Evolutionary conservation across 768 basidiomycete species (phyloP).

Genomic region (Tylopilus rubrobrunneus): DNA sequence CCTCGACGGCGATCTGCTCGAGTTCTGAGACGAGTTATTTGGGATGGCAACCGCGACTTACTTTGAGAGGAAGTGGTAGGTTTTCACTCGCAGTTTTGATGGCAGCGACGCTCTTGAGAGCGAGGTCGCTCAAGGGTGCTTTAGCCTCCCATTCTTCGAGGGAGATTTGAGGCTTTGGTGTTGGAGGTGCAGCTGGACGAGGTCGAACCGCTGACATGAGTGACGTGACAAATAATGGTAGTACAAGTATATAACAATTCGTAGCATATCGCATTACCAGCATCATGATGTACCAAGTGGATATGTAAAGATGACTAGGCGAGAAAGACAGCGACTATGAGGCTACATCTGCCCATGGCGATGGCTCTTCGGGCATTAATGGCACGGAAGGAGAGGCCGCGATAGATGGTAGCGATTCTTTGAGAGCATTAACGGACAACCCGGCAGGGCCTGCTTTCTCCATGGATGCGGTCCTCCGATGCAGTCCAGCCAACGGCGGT

Average conservation of each 20-base stretch:
- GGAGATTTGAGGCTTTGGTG: slow-evolving; percentile 46
- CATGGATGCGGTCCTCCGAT: slow-evolving; percentile 15
- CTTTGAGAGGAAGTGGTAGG: slow-evolving; percentile 71
- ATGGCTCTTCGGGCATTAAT: slow-evolving; percentile 26
- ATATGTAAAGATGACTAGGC: not conserved
- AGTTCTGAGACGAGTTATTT: slow-evolving; percentile 28
- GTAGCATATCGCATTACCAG: slow-evolving; percentile 9
- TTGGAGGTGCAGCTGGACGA: slow-evolving; percentile 25
- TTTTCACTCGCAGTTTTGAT: slow-evolving; percentile 61
- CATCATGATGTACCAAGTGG: not conserved
- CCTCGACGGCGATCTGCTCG: slow-evolving; percentile 41
- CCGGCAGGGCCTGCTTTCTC: slow-evolving; percentile 2
- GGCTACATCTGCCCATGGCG: slow-evolving; percentile 28
- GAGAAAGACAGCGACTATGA: not conserved
- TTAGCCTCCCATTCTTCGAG: slow-evolving; percentile 92
- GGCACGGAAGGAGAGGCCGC: slow-evolving; percentile 11
- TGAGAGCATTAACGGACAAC: not conserved
- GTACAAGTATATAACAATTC: too few species aligned
- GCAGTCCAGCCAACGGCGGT: slow-evolving; percentile 7
- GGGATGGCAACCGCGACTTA: slow-evolving; percentile 31
- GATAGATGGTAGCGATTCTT: slow-evolving; percentile 9
- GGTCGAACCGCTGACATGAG: slow-evolving; percentile 24
- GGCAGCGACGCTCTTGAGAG: slow-evolving; percentile 58
- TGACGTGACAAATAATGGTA: too few species aligned
- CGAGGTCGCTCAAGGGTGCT: slow-evolving; percentile 69